Conservation (phyloP, 2,329 filamentous ascomycete species). For the Venturia nashicola region DNA sequence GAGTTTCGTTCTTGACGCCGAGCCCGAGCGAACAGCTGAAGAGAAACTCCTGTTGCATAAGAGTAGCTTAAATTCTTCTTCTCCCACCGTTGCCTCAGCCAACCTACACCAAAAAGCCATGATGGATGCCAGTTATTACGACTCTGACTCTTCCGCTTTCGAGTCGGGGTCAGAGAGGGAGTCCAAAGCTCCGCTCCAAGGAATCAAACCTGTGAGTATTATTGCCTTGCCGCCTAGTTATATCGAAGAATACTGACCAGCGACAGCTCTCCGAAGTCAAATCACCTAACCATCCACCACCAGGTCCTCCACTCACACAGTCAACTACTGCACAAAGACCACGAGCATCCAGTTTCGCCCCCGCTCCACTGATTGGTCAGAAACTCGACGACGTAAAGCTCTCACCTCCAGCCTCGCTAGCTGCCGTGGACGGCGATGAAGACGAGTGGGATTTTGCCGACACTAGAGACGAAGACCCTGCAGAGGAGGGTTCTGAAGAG, state of each 20-base stretch:
- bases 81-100: neutral
- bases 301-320: neutral
- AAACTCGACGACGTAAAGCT: neutral
- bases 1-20: neutral
- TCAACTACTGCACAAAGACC: neutral
- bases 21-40: neutral
- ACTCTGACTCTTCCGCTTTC: neutral
- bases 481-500: neutral
- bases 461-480: neutral
- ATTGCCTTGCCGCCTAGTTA: neutral
- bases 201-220: neutral
- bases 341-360: neutral
- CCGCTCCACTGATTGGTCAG: neutral
- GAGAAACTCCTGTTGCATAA: neutral
- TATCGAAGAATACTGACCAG: neutral
- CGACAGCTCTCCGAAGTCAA: neutral
- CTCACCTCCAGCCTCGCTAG: neutral
- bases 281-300: neutral
- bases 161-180: neutral
- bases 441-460: neutral
- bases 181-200: neutral
- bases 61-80: neutral
- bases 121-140: neutral
- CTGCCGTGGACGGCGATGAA: neutral
- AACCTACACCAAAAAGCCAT: neutral